Percentiles rank a stretch among this genome's conserved stretches.
Conservation (phyloP, 768 basidiomycete genomes). For the Sutorius australiensis region DNA sequence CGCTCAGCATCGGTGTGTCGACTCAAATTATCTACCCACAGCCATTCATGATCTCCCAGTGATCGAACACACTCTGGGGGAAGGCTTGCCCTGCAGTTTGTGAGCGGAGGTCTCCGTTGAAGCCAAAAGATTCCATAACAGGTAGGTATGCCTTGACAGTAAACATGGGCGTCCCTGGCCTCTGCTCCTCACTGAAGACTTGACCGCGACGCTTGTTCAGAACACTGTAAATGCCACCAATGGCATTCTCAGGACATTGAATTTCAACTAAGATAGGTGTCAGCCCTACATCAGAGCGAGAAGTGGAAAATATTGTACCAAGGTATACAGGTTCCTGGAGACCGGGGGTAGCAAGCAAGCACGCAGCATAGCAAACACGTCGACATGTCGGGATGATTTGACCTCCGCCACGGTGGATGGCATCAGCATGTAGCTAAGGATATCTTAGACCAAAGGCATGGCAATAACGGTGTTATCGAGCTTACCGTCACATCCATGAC, state of each 20-base stretch:
- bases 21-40: conserved; percentile 43
- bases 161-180: conserved; percentile 98
- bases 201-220: conserved; percentile 98
- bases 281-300: conserved; percentile 3
- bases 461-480: conserved; percentile 9
- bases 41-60: conserved; percentile 85
- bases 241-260: conserved; percentile 95
- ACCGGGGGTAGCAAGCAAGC: conserved; percentile 84
- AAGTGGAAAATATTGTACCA: conserved; percentile 40
- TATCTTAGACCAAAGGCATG: background rate
- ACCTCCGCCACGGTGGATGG: conserved; percentile 99
- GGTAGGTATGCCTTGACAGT: conserved; percentile 97
- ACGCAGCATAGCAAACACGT: conserved; percentile 94
- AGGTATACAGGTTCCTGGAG: conserved; percentile 97
- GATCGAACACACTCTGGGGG: conserved; percentile 93
- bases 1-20: conserved; percentile 1
- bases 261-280: conserved; percentile 70
- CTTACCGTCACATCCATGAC: conserved; percentile 90
- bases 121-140: conserved; percentile 91
- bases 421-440: conserved; percentile 88
- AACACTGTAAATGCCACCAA: conserved; percentile 93
- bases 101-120: conserved; percentile 93
- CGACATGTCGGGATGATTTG: conserved; percentile 97
- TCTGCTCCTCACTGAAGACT: conserved; percentile 96
- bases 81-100: conserved; percentile 96